Base-by-base conservation (phyloP, 1,284 basidiomycete species). In the Cystobasidiaceae sp. region DNA sequence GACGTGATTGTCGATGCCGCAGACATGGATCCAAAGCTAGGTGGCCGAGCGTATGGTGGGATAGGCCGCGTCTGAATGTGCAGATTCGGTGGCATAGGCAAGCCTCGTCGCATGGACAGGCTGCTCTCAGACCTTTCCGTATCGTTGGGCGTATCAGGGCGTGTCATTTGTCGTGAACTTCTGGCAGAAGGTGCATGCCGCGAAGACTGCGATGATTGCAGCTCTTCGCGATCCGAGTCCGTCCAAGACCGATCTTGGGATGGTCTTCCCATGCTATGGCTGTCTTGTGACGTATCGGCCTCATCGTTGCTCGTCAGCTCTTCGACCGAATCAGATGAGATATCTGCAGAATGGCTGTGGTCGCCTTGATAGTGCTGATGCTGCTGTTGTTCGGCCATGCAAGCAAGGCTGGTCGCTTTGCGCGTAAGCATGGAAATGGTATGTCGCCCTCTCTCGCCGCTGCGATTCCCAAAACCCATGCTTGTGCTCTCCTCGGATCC, bases 401-500 rank as follows among this genome's bases (percentile, higher is more conserved):
- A 71, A 15, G 70, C 77, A 19, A 81, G 70, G 62, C 78, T 80
- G 33, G 78, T 78, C 8, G 78, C 80, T 67, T 80, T 79, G 19
- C 80, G 74, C 37, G 78, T 77, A 23, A 81, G 73, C 63, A 78
- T 77, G 34, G 79, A 80, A 11, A 81, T 72, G 19, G 79, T 80
- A 71, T 80, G 77, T 23, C 77, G 74, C 5, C 75, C 73, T 54
- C 76, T 64, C 5, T 43, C 44, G 28, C 56, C 44, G 13, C 32
- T 44, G 6, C 51, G 45, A 45, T 60, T 67, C 9, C 56, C 44
- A 19, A 11, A 11, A 9, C 45, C 21, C 43, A 49, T 46, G 21
- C 37, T 23, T 3, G 44, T 51, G 28, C 30, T 61, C 17, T 49
- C 58, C 23, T 43, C 45, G 15, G 56, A 49, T 9, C 58, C 58